These are phyloP conservation scores for Scleroderma bovista DNA, from an alignment of 768 basidiomycete genomes.

Conservation along the genomic window DNA sequence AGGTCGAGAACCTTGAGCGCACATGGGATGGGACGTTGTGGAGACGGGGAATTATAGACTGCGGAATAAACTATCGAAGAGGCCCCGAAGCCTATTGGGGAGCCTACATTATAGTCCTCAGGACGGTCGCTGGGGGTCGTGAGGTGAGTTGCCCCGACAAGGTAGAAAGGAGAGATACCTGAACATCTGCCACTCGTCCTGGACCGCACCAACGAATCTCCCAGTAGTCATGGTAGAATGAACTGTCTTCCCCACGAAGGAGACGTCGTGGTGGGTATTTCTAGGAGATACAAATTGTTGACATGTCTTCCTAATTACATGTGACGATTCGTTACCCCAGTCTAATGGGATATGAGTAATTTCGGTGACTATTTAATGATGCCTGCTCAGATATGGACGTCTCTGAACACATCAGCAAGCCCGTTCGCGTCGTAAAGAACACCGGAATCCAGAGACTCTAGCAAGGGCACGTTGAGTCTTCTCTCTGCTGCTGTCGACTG, in stretches of 20 bases:
- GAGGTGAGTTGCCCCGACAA: background rate
- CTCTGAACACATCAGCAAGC: too few relatives aligned
- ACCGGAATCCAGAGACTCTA: too few relatives aligned
- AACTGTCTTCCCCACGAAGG: background rate
- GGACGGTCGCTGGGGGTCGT: constrained; percentile 49
- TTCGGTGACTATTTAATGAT: too few relatives aligned
- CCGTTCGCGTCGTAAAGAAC: too few relatives aligned
- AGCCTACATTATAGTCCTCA: constrained; percentile 68
- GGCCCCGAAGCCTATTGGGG: constrained; percentile 85
- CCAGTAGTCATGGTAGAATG: constrained; percentile 13
- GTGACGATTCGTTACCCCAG: too few relatives aligned
- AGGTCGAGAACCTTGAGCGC: constrained; percentile 90
- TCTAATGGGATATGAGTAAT: too few relatives aligned
- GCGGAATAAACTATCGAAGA: constrained; percentile 89
- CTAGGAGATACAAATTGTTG: too few relatives aligned
- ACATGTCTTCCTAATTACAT: too few relatives aligned
- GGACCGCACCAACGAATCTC: constrained; percentile 72
- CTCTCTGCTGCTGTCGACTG: too few relatives aligned
- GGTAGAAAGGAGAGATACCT: constrained; percentile 41
- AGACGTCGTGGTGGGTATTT: background rate
- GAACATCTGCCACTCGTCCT: constrained; percentile 79
- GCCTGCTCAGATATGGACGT: too few relatives aligned
- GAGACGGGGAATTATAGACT: constrained; percentile 45
- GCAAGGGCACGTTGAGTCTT: too few relatives aligned
- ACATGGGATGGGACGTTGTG: constrained; percentile 46